Evolutionary conservation across 371 early-diverging fungal species (phyloP), one percentile per base, ranked within the genome.

Genomic region (Zopfochytrium polystomum): DNA sequence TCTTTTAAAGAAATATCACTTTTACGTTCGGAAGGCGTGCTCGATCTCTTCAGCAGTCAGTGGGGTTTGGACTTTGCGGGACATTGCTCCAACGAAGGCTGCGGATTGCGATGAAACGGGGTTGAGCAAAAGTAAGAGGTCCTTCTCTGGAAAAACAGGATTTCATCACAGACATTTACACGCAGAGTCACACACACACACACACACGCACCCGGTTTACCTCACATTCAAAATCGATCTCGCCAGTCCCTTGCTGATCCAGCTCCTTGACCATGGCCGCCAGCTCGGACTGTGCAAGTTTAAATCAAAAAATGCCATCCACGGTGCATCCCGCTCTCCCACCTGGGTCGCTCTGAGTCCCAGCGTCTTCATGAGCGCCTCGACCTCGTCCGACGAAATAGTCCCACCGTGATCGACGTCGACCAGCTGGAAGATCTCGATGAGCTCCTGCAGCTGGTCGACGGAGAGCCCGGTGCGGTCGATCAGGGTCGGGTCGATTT

Each of bases 341-440:
- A 74, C 76, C 60, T 71, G 61, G 11, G 72, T 62, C 11, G 76
- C 69, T 26, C 63, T 34, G 45, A 79, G 52, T 0, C 80, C 80
- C 27, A 79, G 45, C 2, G 75, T 79, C 47, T 62, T 67, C 80
- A 79, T 79, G 58, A 79, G 62, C 27, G 64, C 59, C 23, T 55
- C 72, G 42, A 80, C 61, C 58, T 80, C 80, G 27, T 76, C 73
- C 38, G 67, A 67, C 1, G 70, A 69, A 35, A 80, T 80, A 23
- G 80, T 80, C 11, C 80, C 80, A 4, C 78, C 78, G 42, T 75
- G 71, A 52, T 80, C 78, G 18, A 68, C 59, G 60, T 80, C 80
- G n/a, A 77, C 78, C 26, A 80, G 62, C 18, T 62, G 56, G 58
- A 80, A 80, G 35, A 80, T 78, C 58, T 80, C 80, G 32, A 63